Base-by-base conservation (phyloP, 352 stramenopile genomes). In the Pythium aristosporum region DNA sequence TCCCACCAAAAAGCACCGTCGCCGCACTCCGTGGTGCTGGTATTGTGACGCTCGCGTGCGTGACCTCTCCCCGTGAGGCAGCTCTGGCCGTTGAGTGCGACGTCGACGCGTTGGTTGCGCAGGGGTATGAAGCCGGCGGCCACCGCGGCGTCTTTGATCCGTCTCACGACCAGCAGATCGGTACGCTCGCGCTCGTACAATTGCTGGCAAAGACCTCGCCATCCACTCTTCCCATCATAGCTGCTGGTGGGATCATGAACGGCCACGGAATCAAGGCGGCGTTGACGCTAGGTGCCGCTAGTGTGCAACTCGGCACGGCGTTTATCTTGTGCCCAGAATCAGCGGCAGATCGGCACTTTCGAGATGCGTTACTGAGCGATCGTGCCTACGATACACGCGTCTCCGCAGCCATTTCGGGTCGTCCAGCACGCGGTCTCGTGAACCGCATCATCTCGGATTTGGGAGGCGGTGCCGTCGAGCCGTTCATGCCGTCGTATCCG, bases 301-400 rank as follows among this genome's bases (percentile, higher is more conserved):
- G 72, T 5, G 79, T 83, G n/a, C 79, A 90, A 70, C 75, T 90
- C 54, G 81, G 81, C 10, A 86, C 81, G 0, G 73, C 82, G 15
- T 87, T 90, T 53, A 56, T 90, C 13, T 60, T 78, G 18, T 77
- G 73, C 5, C 71, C 80, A 9, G 77, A 88, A 71, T 66, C 71
- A 1, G 65, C 72, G 11, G 77, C 74, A 16, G 76, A 72, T 7
- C 15, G 37, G 23, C 63, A 70, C 30, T 76, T 80, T 39, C 67
- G 74, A 9, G 49, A 71, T 8, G 63, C 65, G n/a, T 21, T 83
- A 39, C 46, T 57, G 42, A 62, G 55, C 20, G 57, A 64, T 18
- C 47, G 51, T 12, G 59, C 68, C 5, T 59, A 47, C 30, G 34
- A 65, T 28, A 82, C 77, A 6, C 50, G 59, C 39, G 71, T 79